Evolutionary conservation across 805 yeast species (phyloP).

Genomic region (Saccharomycopsis guyanensis): DNA sequence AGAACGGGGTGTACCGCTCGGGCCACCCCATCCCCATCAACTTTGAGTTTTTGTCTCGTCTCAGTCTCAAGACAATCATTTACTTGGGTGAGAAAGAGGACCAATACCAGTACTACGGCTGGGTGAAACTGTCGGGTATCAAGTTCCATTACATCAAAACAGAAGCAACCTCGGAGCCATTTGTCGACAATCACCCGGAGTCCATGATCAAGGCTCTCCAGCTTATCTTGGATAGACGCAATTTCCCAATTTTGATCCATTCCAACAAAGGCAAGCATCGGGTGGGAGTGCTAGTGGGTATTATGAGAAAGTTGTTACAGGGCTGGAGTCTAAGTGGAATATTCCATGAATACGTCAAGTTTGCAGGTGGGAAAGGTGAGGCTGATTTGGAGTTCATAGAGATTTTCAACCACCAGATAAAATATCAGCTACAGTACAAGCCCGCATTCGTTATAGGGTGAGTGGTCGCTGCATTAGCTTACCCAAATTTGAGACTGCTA

Average conservation of each 20-base stretch:
- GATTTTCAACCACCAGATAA: constrained; percentile 58
- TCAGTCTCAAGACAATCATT: constrained; percentile 71
- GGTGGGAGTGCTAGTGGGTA: constrained; percentile 88
- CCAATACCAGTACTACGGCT: constrained; percentile 55
- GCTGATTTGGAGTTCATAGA: constrained; percentile 88
- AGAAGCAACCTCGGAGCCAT: constrained; percentile 71
- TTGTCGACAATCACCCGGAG: constrained; percentile 48
- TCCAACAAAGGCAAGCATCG: constrained; percentile 97
- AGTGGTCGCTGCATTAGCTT: too few species aligned
- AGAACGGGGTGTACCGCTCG: constrained; percentile 77
- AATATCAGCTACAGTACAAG: constrained; percentile 37
- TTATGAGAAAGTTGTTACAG: constrained; percentile 76
- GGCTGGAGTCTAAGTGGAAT: constrained; percentile 93
- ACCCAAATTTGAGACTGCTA: too few species aligned
- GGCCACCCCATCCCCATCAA: constrained; percentile 92
- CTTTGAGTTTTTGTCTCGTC: constrained; percentile 65
- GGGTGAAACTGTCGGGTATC: constrained; percentile 48
- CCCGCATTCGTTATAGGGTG: constrained; percentile 80
- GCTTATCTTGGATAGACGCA: constrained; percentile 51
- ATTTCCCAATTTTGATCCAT: constrained; percentile 84
- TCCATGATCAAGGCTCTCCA: constrained; percentile 49
- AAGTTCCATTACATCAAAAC: constrained; percentile 52
- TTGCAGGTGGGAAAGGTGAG: constrained; percentile 90
- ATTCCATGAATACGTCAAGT: constrained; percentile 87
- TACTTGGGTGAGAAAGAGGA: constrained; percentile 74